Conservation (phyloP, 2,329 filamentous ascomycete genomes). For the Bertia moriformis region DNA sequence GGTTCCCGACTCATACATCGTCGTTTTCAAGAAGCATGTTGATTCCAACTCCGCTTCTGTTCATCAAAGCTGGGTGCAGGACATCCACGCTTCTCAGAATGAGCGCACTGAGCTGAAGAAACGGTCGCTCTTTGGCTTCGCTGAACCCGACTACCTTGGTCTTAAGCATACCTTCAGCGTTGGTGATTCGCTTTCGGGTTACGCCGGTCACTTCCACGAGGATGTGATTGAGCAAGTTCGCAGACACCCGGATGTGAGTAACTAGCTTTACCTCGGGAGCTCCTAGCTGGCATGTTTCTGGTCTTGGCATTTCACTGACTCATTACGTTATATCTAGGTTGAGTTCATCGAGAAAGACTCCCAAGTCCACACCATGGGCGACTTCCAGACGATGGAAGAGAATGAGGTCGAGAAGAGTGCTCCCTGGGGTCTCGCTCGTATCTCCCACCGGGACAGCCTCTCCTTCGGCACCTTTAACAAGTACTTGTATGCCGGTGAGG, state of each 20-base stretch:
- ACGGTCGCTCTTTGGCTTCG: background rate
- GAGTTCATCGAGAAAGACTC: conserved; percentile 58
- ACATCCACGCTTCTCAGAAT: conserved; percentile 38
- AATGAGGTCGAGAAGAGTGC: conserved; percentile 44
- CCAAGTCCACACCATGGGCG: conserved; percentile 40
- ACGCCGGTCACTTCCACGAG: conserved; percentile 57
- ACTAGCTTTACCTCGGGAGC: too few species aligned
- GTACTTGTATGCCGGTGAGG: conserved; percentile 4
- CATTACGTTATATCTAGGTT: conserved; percentile 29
- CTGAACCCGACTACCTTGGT: conserved; percentile 15
- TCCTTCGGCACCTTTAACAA: background rate
- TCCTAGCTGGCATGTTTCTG: background rate
- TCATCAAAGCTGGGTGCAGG: conserved; percentile 55
- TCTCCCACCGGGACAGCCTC: conserved; percentile 45
- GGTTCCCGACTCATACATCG: conserved; percentile 53
- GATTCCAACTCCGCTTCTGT: conserved; percentile 34
- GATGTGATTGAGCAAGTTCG: conserved; percentile 55
- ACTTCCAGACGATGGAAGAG: background rate
- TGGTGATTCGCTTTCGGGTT: conserved; percentile 44
- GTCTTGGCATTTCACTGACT: background rate
- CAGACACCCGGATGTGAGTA: conserved; percentile 55
- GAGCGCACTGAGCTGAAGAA: conserved; percentile 32
- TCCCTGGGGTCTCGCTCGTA: conserved; percentile 58
- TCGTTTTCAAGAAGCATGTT: conserved; percentile 60
- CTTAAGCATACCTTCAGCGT: conserved; percentile 60